phyloP scores from a whole-genome alignment of 2,329 filamentous ascomycete species.

The Biscogniauxia marginata region DNA sequence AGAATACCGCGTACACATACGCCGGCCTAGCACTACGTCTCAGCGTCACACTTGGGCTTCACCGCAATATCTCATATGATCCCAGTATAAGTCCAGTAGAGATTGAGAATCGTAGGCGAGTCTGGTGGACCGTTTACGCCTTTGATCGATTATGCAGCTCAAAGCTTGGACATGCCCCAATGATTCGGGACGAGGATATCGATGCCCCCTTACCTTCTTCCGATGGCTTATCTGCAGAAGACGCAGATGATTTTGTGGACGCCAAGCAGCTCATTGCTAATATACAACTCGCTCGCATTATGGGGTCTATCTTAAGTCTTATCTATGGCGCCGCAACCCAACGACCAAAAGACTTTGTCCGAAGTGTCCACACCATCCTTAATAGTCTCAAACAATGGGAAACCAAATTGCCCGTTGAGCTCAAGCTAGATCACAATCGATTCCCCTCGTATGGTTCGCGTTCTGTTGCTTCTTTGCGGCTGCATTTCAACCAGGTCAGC shows the following conservation, averaged over 20 bases:
- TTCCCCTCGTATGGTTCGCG: conserved; percentile 17
- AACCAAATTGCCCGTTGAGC: conserved; percentile 31
- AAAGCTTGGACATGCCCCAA: conserved; percentile 42
- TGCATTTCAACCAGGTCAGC: conserved; percentile 21
- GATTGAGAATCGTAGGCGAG: conserved; percentile 31
- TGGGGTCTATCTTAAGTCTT: conserved; percentile 16
- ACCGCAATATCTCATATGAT: conserved; percentile 36
- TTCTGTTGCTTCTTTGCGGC: conserved; percentile 16
- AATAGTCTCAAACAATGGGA: conserved; percentile 38
- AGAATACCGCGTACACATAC: conserved; percentile 38
- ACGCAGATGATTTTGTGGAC: conserved; percentile 19
- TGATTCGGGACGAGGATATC: conserved; percentile 43
- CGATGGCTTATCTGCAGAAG: conserved; percentile 9
- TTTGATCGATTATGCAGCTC: conserved; percentile 41
- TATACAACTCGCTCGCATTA: conserved; percentile 33
- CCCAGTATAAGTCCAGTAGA: conserved; percentile 28
- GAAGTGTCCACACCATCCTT: conserved; percentile 30
- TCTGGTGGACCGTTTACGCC: conserved; percentile 36
- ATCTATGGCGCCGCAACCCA: conserved; percentile 11
- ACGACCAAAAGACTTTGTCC: conserved; percentile 10
- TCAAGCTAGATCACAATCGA: conserved; percentile 28
- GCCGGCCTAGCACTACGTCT: conserved; percentile 38
- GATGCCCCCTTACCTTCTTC: conserved; percentile 35
- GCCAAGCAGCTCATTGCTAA: conserved; percentile 25
- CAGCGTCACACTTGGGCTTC: conserved; percentile 36